Evolutionary conservation across 768 basidiomycete genomes (phyloP).

Genomic region (Russula lepida): DNA sequence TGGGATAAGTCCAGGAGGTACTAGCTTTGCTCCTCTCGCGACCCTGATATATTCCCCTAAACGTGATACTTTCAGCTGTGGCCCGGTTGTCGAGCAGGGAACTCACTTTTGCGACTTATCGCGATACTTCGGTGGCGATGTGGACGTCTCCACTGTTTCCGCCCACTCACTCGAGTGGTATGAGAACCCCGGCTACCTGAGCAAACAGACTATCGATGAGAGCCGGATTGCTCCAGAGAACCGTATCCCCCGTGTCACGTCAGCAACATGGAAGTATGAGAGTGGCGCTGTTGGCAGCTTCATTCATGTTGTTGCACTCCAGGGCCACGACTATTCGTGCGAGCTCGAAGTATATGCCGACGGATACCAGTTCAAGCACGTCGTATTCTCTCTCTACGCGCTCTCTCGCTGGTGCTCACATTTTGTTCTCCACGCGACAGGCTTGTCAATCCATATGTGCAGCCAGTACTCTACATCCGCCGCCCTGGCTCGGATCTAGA

Average conservation of each 20-base stretch:
- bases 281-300: slow-evolving; percentile 91
- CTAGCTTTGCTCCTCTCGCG: neutral
- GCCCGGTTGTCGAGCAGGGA: slow-evolving; percentile 83
- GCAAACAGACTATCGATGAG: slow-evolving; percentile 80
- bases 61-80: slow-evolving; percentile 40
- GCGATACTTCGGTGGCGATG: slow-evolving; percentile 94
- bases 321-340: slow-evolving; percentile 89
- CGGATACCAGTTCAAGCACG: slow-evolving; percentile 79
- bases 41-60: neutral
- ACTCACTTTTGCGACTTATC: slow-evolving; percentile 98
- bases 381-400: neutral
- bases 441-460: slow-evolving; percentile 88
- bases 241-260: slow-evolving; percentile 88
- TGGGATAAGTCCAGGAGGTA: slow-evolving; percentile 88
- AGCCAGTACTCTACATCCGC: slow-evolving; percentile 81
- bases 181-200: slow-evolving; percentile 79
- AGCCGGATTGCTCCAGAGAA: slow-evolving; percentile 75
- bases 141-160: slow-evolving; percentile 68
- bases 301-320: slow-evolving; percentile 83
- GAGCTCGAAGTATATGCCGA: slow-evolving; percentile 93
- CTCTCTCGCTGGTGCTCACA: slow-evolving; percentile 10
- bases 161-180: slow-evolving; percentile 92
- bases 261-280: slow-evolving; percentile 95
- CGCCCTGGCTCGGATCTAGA: slow-evolving; percentile 74
- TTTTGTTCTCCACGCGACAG: slow-evolving; percentile 31